A percentile compares a stretch with the other conserved stretches of the same genome.
Conservation (phyloP, 2,329 filamentous ascomycete genomes). For the Monilinia fructigena region DNA sequence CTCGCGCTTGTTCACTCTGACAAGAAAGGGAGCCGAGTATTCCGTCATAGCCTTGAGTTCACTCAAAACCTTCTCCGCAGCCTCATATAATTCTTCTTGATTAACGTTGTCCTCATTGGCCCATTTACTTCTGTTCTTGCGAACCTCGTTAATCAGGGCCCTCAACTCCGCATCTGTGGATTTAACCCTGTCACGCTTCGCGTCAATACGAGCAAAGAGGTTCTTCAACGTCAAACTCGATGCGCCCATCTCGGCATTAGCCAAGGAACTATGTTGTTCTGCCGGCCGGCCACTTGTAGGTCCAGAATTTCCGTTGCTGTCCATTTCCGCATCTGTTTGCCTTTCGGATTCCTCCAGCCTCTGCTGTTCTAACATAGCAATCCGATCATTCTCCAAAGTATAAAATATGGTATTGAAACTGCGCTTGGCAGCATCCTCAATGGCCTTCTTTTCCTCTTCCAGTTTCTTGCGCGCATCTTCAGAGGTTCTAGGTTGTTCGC, state of each 20-base stretch:
- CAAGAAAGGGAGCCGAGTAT: constrained; percentile 93
- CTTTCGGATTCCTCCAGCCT: constrained; percentile 95
- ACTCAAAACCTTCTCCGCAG: constrained; percentile 92
- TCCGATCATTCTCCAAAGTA: constrained; percentile 89
- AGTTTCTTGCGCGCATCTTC: constrained; percentile 91
- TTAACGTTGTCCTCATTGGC: constrained; percentile 96
- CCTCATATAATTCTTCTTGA: constrained; percentile 96
- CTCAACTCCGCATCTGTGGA: constrained; percentile 92
- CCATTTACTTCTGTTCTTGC: constrained; percentile 98
- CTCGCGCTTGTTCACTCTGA: constrained; percentile 93
- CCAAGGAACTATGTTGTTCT: constrained; percentile 81
- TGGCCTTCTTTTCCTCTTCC: constrained; percentile 86
- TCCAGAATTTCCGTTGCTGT: constrained; percentile 57
- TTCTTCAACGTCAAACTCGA: constrained; percentile 96
- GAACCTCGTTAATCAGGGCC: constrained; percentile 91
- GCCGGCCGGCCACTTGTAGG: constrained; percentile 51
- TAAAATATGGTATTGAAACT: constrained; percentile 95
- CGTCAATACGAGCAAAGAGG: constrained; percentile 91
- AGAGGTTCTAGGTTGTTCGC: constrained; percentile 63
- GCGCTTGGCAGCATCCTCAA: constrained; percentile 82
- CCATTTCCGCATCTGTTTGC: constrained; percentile 94
- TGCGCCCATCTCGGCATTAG: constrained; percentile 89
- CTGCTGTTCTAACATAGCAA: constrained; percentile 97
- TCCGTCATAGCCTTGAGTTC: constrained; percentile 97
- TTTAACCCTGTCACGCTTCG: constrained; percentile 83